These are phyloP conservation scores for Epichloe sp. DNA, from an alignment of 2,329 filamentous ascomycete species.

Conservation along the genomic window DNA sequence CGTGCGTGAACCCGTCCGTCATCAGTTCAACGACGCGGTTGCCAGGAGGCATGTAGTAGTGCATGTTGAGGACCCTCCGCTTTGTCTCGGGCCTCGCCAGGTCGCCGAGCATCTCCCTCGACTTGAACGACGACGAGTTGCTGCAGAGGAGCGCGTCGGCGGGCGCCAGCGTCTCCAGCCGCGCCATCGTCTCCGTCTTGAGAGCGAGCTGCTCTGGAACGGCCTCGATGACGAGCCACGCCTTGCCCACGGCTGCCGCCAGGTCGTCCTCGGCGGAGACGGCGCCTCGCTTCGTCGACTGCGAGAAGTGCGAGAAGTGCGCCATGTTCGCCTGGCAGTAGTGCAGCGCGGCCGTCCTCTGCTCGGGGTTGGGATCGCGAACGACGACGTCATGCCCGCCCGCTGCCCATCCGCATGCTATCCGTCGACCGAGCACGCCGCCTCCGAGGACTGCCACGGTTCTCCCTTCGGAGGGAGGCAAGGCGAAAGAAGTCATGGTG, in stretches of 20 bases:
- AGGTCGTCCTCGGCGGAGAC: constrained; percentile 23
- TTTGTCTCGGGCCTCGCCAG: constrained; percentile 24
- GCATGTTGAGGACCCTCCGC: constrained; percentile 32
- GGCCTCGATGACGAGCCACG: constrained; percentile 42
- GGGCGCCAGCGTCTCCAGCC: constrained; percentile 29
- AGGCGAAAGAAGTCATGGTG: background rate
- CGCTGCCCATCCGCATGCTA: constrained; percentile 26
- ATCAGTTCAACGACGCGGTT: constrained; percentile 38
- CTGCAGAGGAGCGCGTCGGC: constrained; percentile 34
- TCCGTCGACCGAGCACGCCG: constrained; percentile 29
- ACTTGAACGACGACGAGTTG: constrained; percentile 40
- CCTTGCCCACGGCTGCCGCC: constrained; percentile 24
- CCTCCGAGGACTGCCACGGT: constrained; percentile 26
- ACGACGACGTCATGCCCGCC: constrained; percentile 29
- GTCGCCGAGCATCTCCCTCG: constrained; percentile 31
- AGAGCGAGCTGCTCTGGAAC: constrained; percentile 35
- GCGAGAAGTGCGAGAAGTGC: constrained; percentile 11
- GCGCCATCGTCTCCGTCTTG: constrained; percentile 34
- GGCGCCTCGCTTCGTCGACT: constrained; percentile 13
- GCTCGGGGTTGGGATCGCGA: constrained; percentile 26
- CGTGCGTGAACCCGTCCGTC: constrained; percentile 32
- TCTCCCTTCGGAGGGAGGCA: constrained; percentile 31
- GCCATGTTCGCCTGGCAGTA: constrained; percentile 25
- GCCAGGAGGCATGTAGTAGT: constrained; percentile 37
- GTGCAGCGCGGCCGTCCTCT: constrained; percentile 22